These are phyloP conservation scores for Noccaea bulbosa DNA, from an alignment of 345 rosid species.

Conservation along the genomic window DNA sequence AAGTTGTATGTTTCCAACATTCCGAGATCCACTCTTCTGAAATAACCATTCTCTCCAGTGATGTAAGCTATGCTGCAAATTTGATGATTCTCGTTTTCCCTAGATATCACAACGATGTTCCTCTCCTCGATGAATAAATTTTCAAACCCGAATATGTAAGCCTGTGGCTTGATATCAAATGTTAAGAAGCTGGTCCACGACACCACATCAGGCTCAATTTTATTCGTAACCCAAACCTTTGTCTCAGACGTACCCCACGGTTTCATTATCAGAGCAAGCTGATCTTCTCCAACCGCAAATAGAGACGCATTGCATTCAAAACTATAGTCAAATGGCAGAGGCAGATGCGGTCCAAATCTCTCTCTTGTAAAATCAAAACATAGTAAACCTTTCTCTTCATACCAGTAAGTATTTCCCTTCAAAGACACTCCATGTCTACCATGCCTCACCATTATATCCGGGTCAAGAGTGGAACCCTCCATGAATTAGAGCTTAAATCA, in stretches of 20 bases:
- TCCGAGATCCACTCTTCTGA: too few relatives aligned
- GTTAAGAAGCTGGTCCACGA: conserved; percentile 16
- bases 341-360: background rate
- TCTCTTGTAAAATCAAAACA: conserved; percentile 9
- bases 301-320: background rate
- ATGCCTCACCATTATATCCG: background rate
- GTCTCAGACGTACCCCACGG: background rate
- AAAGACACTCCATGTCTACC: background rate
- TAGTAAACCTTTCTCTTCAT: background rate
- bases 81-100: too few relatives aligned
- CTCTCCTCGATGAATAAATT: too few relatives aligned
- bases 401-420: background rate
- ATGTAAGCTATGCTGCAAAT: too few relatives aligned
- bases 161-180: too few relatives aligned
- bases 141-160: too few relatives aligned
- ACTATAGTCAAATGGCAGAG: background rate
- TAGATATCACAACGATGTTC: too few relatives aligned
- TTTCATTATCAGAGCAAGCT: background rate
- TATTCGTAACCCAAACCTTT: conserved; percentile 10
- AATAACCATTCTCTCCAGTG: too few relatives aligned
- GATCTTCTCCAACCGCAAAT: conserved; percentile 14
- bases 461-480: too few relatives aligned
- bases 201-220: background rate
- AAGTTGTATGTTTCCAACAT: too few relatives aligned
- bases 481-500: background rate